phyloP scores from a whole-genome alignment of 169 alveolate species.

The Miamiensis avidus region DNA sequence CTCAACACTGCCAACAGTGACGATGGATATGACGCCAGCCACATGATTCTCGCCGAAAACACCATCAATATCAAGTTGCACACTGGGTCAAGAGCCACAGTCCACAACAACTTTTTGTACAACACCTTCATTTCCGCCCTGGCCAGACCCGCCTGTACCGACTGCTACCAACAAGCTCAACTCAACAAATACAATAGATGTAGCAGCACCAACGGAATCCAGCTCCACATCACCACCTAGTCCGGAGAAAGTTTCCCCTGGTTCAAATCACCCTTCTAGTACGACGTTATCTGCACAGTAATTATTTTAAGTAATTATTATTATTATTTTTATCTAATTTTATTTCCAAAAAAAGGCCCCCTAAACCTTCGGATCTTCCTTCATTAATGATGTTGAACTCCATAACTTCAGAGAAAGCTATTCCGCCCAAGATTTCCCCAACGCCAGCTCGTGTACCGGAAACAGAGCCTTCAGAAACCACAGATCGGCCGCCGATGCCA shows the following conservation, averaged over 20 bases:
- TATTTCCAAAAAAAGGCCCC: no score
- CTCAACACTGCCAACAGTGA: not conserved
- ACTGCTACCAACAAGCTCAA: not conserved
- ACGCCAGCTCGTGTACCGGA: not conserved
- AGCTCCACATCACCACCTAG: not conserved
- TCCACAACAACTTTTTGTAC: not conserved
- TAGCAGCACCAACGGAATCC: not conserved
- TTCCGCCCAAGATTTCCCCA: not conserved
- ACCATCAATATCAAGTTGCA: not conserved
- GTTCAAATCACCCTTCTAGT: not conserved
- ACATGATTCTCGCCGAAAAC: not conserved
- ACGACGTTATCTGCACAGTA: not conserved
- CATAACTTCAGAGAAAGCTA: no score
- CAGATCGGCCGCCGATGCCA: conserved; percentile 16
- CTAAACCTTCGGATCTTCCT: no score
- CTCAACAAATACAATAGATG: not conserved
- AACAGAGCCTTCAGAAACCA: not conserved
- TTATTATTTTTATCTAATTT: no score
- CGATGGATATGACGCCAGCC: not conserved
- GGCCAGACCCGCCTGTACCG: not conserved
- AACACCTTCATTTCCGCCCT: not conserved
- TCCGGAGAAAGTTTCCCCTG: not conserved
- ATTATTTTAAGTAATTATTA: no score
- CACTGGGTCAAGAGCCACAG: not conserved
- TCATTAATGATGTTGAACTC: no score